Conservation (phyloP, 495 filamentous ascomycete species). For the Daldinia bambusicola region DNA sequence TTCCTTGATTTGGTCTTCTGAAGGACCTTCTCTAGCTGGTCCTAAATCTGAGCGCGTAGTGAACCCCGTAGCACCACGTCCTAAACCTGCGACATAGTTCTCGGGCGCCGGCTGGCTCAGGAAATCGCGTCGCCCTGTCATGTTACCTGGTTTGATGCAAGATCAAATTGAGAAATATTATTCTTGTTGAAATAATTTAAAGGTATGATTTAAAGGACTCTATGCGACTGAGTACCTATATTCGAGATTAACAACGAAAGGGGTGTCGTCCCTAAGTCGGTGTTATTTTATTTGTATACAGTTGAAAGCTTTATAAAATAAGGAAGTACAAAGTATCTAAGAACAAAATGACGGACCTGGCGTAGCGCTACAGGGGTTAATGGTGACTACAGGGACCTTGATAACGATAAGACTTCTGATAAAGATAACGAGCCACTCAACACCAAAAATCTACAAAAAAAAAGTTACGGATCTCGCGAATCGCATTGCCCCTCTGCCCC, state of each 20-base stretch:
- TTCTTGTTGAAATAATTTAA: not conserved
- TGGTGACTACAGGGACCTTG: conserved; percentile 11
- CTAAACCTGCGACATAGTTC: conserved; percentile 98
- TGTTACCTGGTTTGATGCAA: conserved; percentile 47
- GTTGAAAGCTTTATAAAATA: conserved; percentile 12
- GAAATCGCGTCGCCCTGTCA: conserved; percentile 89
- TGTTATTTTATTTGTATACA: conserved; percentile 10
- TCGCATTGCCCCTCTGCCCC: conserved; percentile 33
- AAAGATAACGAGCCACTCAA: conserved; percentile 29
- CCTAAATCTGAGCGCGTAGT: conserved; percentile 97
- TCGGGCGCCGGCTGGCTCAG: conserved; percentile 90
- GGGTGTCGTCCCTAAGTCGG: not conserved
- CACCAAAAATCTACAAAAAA: conserved; percentile 40
- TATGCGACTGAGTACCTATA: not conserved
- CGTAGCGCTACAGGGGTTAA: conserved; percentile 4
- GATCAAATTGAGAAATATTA: not conserved
- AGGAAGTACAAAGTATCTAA: not conserved
- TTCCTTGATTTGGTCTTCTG: conserved; percentile 98
- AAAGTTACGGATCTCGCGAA: conserved; percentile 23
- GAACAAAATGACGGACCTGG: not conserved
- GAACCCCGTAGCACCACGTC: conserved; percentile 97
- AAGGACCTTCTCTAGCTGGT: conserved; percentile 94
- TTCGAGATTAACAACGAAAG: not conserved
- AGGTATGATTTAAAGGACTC: not conserved
- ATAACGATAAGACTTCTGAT: conserved; percentile 37